Base-by-base conservation (phyloP, 1,139 yeast genomes). In the Nakaseomyces uthaithaninus region DNA sequence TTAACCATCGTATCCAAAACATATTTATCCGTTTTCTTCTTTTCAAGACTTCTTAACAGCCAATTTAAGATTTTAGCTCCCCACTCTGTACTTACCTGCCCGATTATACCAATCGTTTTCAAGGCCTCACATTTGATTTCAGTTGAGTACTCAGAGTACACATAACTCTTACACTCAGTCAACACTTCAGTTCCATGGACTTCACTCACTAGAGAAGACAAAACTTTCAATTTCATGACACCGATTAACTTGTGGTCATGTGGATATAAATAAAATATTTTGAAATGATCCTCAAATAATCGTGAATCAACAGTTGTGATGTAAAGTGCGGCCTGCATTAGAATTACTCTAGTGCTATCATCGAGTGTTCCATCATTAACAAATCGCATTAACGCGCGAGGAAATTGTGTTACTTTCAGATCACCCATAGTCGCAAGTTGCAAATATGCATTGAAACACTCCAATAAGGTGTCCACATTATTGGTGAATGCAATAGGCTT, bases 101-200 rank as follows among this genome's bases (percentile, higher is more conserved):
- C 84, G 64, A 70, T 73, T 27, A 55, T 66, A 39, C 62, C 87
- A 67, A 63, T 74, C 1, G 84, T 73, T 41, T 71, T 73, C 17
- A 85, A 71, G 0, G 89, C 71, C 37, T 71, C 75, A 12, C 68
- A 65, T 3, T 80, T 69, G 3, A 77, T 60, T 3, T 47, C 45
- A 9, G 64, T 54, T 16, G 65, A 56, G 1, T 57, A 51, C 3
- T 71, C 62, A 16, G 66, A 55, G n/a, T 68, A 61, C 0, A 84
- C 76, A 47, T 77, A 74, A 55, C 76, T 76, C 51, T 81, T 80
- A 31, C 89, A 65, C 57, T 87, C 94, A 20, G n/a, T 12, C 11
- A 20, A 8, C 8, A 31, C 15, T 5, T 20, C 16, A 11, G 6
- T 9, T 11, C 16, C 25, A 3, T 19, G 19, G 12, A 5, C 9